Evolutionary conservation across 306 rosid genomes (phyloP).

Genomic region (Cicer judaicum): DNA sequence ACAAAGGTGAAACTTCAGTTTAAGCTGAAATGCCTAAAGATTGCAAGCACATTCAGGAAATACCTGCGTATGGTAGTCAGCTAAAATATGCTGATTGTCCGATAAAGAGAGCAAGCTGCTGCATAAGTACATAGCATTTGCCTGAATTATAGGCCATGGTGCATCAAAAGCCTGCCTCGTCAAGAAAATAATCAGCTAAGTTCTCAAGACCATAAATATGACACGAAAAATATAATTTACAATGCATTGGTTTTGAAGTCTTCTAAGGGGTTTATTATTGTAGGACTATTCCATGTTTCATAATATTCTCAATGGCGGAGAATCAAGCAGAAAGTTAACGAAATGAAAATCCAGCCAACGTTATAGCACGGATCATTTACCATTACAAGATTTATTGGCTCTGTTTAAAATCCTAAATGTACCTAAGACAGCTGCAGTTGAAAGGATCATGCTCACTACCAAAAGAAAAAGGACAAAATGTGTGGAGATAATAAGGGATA

Average conservation of each 20-base stretch:
- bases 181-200: slow-evolving; percentile 43
- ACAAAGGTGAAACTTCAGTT: slow-evolving; percentile 25
- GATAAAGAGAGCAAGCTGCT: slow-evolving; percentile 81
- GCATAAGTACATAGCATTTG: slow-evolving; percentile 91
- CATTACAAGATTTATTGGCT: slow-evolving; percentile 11
- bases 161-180: slow-evolving; percentile 93
- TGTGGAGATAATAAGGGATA: not conserved
- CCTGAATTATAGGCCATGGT: slow-evolving; percentile 93
- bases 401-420: not conserved
- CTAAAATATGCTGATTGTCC: slow-evolving; percentile 76
- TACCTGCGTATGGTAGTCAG: slow-evolving; percentile 80
- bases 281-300: slow-evolving; percentile 26
- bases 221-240: slow-evolving; percentile 32
- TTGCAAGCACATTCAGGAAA: slow-evolving; percentile 29
- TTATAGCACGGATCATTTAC: slow-evolving; percentile 5
- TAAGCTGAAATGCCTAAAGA: slow-evolving; percentile 26
- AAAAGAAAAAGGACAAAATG: not conserved
- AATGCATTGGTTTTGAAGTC: slow-evolving; percentile 22
- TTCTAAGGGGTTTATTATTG: not conserved
- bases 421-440: slow-evolving; percentile 9
- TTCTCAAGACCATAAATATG: slow-evolving; percentile 32
- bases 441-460: slow-evolving; percentile 18
- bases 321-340: slow-evolving; percentile 25
- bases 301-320: slow-evolving; percentile 20
- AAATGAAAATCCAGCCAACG: slow-evolving; percentile 38